Evolutionary conservation across 1,284 basidiomycete genomes (phyloP).

Genomic region (Phlebopus sp.): DNA sequence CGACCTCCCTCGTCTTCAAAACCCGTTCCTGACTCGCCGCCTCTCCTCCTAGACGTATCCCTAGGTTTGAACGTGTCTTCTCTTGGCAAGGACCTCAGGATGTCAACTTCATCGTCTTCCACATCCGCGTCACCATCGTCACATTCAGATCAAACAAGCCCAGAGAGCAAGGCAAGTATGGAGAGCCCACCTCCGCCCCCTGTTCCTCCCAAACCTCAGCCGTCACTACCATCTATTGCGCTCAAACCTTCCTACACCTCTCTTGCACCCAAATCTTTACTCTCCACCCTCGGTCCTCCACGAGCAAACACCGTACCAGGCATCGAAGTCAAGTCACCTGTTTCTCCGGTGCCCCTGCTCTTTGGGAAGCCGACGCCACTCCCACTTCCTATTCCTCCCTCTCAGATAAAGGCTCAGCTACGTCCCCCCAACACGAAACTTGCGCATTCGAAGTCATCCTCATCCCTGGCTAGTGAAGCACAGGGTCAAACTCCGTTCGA

Average conservation of each 20-base stretch:
- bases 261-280: slow-evolving; percentile 9
- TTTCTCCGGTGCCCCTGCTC: slow-evolving; percentile 20
- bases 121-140: slow-evolving; percentile 1
- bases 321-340: slow-evolving; percentile 24
- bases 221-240: slow-evolving; percentile 6
- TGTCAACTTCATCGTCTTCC: slow-evolving; percentile 5
- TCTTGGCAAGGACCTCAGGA: slow-evolving; percentile 8
- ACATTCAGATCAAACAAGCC: background rate
- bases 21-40: background rate
- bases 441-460: slow-evolving; percentile 14
- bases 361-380: slow-evolving; percentile 24
- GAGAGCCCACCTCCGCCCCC: slow-evolving; percentile 19
- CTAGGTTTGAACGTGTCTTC: slow-evolving; percentile 10
- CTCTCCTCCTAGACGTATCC: slow-evolving; percentile 12
- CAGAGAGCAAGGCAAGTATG: slow-evolving; percentile 1
- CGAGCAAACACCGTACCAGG: slow-evolving; percentile 23
- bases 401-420: slow-evolving; percentile 30
- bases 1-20: slow-evolving; percentile 1
- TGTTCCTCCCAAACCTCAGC: slow-evolving; percentile 23
- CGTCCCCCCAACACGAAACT: slow-evolving; percentile 27
- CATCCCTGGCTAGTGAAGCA: slow-evolving; percentile 22
- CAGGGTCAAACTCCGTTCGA: slow-evolving; percentile 13
- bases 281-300: slow-evolving; percentile 13
- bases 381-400: slow-evolving; percentile 27
- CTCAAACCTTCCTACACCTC: background rate